Percentiles rank a stretch among this genome's conserved stretches.
Conservation (phyloP, 495 filamentous ascomycete genomes). For the Annulohypoxylon nitens region DNA sequence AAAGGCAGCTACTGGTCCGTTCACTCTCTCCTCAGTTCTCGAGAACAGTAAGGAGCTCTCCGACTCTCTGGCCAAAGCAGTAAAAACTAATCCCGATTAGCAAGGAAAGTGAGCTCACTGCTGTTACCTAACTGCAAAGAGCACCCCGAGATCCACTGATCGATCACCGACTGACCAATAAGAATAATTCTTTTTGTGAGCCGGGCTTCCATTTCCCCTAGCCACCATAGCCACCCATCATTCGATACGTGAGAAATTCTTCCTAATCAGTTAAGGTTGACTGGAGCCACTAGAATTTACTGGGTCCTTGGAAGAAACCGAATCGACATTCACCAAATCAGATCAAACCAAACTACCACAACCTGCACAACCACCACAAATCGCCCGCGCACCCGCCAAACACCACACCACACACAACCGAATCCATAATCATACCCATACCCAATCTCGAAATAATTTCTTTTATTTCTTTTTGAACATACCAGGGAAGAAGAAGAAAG, state of each 20-base stretch:
- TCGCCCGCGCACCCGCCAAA: background rate
- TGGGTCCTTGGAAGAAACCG: background rate
- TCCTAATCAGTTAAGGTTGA: constrained; percentile 29
- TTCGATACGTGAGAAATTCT: constrained; percentile 46
- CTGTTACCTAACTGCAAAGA: constrained; percentile 1
- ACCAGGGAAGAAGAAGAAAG: background rate
- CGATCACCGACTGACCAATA: constrained; percentile 27
- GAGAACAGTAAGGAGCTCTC: constrained; percentile 18
- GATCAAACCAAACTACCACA: constrained; percentile 16
- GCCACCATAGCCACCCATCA: constrained; percentile 33
- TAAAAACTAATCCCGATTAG: constrained; percentile 31
- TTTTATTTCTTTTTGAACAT: constrained; percentile 8
- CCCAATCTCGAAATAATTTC: constrained; percentile 13
- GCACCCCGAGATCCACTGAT: constrained; percentile 22
- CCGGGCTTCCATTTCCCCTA: constrained; percentile 44
- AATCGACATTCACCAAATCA: constrained; percentile 26
- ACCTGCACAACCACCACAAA: background rate
- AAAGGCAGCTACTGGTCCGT: constrained; percentile 7
- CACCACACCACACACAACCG: constrained; percentile 22
- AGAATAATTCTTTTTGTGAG: constrained; percentile 41
- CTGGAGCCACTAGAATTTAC: background rate
- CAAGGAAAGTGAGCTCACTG: constrained; percentile 40
- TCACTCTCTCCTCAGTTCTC: background rate
- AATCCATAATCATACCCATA: constrained; percentile 2
- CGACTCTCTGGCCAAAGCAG: constrained; percentile 23